phyloP scores from a whole-genome alignment of 2,329 filamentous ascomycete genomes.

The Boeremia exigua region DNA sequence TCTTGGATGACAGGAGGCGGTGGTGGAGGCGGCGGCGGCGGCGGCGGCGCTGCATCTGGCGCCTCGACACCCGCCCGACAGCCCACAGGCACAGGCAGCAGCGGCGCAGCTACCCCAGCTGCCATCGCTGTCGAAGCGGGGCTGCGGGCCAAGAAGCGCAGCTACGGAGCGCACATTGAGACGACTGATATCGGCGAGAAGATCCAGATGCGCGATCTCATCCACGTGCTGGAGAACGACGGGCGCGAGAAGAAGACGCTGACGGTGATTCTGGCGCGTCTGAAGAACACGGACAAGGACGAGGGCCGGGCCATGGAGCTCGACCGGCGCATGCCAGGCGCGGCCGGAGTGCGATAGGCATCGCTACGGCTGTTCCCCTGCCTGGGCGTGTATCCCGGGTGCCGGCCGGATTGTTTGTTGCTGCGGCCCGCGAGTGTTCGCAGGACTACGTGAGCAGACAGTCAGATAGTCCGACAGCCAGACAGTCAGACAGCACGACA shows the following conservation, averaged over 20 bases:
- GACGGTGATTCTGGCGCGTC: constrained; percentile 35
- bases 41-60: constrained; percentile 47
- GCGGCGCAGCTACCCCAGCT: constrained; percentile 36
- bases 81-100: constrained; percentile 29
- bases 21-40: constrained; percentile 42
- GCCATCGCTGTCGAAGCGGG: constrained; percentile 37
- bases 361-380: not conserved
- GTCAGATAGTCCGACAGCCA: too few relatives aligned
- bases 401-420: not conserved
- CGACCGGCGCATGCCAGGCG: constrained; percentile 15
- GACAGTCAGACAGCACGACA: not conserved
- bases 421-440: not conserved
- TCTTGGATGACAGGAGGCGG: constrained; percentile 70
- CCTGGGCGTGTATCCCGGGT: not conserved
- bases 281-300: constrained; percentile 42
- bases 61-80: constrained; percentile 42
- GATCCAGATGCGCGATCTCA: constrained; percentile 84
- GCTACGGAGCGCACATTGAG: constrained; percentile 78
- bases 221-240: constrained; percentile 80
- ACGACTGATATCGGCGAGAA: constrained; percentile 76
- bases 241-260: constrained; percentile 68
- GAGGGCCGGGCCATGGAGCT: constrained; percentile 19
- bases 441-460: too few relatives aligned
- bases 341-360: constrained; percentile 13
- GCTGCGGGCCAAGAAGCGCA: constrained; percentile 65